These are phyloP conservation scores for Boletus mariae DNA, from an alignment of 1,284 basidiomycete genomes.

Conservation along the genomic window DNA sequence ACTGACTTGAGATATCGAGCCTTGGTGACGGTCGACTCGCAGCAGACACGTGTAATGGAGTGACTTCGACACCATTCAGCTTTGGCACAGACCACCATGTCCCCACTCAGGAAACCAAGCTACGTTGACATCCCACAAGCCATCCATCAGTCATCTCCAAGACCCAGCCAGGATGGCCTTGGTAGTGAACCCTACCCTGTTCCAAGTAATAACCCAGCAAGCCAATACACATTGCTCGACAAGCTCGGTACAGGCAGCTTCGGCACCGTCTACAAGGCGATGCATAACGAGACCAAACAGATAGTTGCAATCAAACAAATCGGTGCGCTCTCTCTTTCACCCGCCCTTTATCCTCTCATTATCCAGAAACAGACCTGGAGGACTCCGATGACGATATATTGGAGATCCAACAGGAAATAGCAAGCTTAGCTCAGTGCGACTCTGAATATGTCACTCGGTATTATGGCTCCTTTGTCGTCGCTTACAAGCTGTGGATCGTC, in stretches of 20 bases:
- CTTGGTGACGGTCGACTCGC: not conserved
- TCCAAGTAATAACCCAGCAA: conserved; percentile 75
- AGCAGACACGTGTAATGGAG: conserved; percentile 28
- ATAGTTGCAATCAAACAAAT: conserved; percentile 99
- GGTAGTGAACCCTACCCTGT: conserved; percentile 62
- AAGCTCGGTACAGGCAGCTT: conserved; percentile 98
- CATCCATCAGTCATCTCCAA: conserved; percentile 44
- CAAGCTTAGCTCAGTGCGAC: conserved; percentile 92
- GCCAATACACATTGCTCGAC: conserved; percentile 89
- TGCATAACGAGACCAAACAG: conserved; percentile 90
- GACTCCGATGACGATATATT: conserved; percentile 93
- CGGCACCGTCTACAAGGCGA: conserved; percentile 94
- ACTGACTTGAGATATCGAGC: conserved; percentile 2
- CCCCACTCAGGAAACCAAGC: conserved; percentile 41
- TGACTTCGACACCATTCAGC: not conserved
- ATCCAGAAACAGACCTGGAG: conserved; percentile 59
- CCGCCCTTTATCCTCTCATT: not conserved
- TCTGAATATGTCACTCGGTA: conserved; percentile 95
- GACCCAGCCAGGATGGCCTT: conserved; percentile 35
- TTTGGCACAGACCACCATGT: conserved; percentile 37
- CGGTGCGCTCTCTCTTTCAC: conserved; percentile 47
- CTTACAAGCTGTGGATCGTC: conserved; percentile 98
- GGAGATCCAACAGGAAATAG: conserved; percentile 97
- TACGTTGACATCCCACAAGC: conserved; percentile 42
- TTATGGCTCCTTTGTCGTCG: conserved; percentile 94